These are phyloP conservation scores for Tricholoma sp. DNA, from an alignment of 768 basidiomycete species.

Conservation along the genomic window DNA sequence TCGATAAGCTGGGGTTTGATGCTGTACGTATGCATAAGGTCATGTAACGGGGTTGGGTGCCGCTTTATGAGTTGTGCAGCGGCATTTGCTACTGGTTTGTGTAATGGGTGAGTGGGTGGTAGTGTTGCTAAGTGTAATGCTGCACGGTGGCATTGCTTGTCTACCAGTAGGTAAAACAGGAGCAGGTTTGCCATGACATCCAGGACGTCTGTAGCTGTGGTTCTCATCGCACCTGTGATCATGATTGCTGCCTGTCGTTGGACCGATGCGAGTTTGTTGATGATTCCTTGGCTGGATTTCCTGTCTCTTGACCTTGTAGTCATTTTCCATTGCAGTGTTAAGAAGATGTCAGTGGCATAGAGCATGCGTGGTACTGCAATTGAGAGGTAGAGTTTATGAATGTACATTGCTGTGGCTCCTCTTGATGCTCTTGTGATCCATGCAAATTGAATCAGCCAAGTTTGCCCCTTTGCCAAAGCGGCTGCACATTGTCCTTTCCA, in stretches of 20 bases:
- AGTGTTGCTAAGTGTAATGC: neutral
- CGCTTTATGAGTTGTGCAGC: no score
- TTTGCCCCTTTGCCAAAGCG: conserved; percentile 5
- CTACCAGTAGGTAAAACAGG: neutral
- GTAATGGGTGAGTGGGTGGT: neutral
- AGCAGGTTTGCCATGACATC: conserved; percentile 13
- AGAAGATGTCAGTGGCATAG: conserved; percentile 22
- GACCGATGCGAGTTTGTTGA: conserved; percentile 9
- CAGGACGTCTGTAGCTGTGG: conserved; percentile 14
- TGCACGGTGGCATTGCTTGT: neutral
- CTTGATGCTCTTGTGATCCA: conserved; percentile 7
- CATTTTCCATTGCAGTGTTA: conserved; percentile 8
- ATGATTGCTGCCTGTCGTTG: conserved; percentile 17
- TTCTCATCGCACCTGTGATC: conserved; percentile 18
- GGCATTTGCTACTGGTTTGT: neutral
- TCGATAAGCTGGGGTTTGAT: no score
- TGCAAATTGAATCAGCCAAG: neutral
- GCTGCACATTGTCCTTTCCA: conserved; percentile 9
- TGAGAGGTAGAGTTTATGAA: conserved; percentile 18
- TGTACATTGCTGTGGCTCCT: conserved; percentile 14
- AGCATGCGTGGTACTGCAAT: conserved; percentile 22
- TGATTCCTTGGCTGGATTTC: conserved; percentile 9
- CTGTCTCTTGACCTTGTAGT: neutral
- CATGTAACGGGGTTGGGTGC: no score
- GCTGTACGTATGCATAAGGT: no score